Percentiles rank a stretch among this genome's conserved stretches.
phyloP scores from a whole-genome alignment of 2,329 filamentous ascomycete species.

The Aureobasidium sp. region DNA sequence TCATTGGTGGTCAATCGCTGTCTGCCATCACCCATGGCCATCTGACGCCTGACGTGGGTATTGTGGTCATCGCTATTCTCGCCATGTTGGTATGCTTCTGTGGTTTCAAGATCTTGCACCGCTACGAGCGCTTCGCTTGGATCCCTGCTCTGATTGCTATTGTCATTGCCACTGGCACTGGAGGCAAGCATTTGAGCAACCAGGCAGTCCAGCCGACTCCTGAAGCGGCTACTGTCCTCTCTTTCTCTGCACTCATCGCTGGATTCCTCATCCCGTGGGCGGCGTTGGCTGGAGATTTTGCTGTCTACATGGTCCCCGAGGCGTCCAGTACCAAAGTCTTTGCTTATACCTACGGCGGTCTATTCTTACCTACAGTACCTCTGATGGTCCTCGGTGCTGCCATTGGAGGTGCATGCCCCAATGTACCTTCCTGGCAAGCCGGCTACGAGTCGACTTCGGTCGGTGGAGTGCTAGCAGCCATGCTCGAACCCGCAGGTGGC shows the following conservation, averaged over 20 bases:
- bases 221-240: conserved; percentile 34
- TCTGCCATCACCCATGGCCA: conserved; percentile 43
- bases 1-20: conserved; percentile 55
- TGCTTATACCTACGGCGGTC: conserved; percentile 32
- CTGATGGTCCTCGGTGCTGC: conserved; percentile 36
- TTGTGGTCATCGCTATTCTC: conserved; percentile 53
- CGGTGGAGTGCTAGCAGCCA: conserved; percentile 35
- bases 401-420: conserved; percentile 33
- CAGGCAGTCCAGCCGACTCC: conserved; percentile 41
- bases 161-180: conserved; percentile 35
- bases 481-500: conserved; percentile 34
- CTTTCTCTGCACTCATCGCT: conserved; percentile 55
- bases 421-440: conserved; percentile 25
- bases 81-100: conserved; percentile 56
- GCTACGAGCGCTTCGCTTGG: conserved; percentile 39
- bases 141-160: conserved; percentile 37
- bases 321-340: conserved; percentile 34
- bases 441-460: conserved; percentile 33
- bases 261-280: conserved; percentile 55
- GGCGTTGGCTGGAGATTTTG: conserved; percentile 34
- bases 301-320: conserved; percentile 37
- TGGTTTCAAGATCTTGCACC: conserved; percentile 42
- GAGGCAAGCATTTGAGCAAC: conserved; percentile 33
- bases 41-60: conserved; percentile 50
- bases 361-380: conserved; percentile 29